These are phyloP conservation scores for Chenopodium quinoa DNA, from an alignment of 148 eudicot species.

Conservation along the genomic window DNA sequence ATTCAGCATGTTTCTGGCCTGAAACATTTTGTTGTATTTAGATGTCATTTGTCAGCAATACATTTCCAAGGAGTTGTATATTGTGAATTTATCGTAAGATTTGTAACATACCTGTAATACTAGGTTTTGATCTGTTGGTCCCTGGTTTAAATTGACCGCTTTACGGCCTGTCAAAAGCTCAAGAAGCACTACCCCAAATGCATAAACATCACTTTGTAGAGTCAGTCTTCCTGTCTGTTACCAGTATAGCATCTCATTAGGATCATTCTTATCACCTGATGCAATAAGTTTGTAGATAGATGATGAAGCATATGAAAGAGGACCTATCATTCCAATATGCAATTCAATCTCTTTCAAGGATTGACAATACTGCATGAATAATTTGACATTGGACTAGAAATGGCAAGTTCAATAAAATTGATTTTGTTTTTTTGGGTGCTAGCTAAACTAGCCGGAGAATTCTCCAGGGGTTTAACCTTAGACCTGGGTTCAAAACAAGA, in stretches of 20 bases:
- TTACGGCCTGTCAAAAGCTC: conserved; percentile 92
- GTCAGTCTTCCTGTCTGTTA: conserved; percentile 96
- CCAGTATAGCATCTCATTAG: conserved; percentile 23
- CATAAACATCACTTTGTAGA: conserved; percentile 92
- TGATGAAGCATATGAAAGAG: conserved; percentile 1
- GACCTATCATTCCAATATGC: neutral
- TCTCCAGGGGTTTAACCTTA: neutral
- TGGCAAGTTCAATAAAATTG: neutral
- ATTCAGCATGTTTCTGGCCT: conserved; percentile 74
- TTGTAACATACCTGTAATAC: conserved; percentile 62
- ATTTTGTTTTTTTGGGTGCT: neutral
- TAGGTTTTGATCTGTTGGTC: conserved; percentile 88
- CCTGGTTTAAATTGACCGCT: conserved; percentile 88
- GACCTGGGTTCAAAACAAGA: neutral
- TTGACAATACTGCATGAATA: neutral
- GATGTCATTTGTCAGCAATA: conserved; percentile 7
- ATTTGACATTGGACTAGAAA: neutral
- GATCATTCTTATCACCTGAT: neutral
- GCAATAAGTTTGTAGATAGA: conserved; percentile 3
- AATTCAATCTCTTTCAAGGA: neutral
- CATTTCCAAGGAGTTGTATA: neutral
- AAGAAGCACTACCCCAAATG: conserved; percentile 95
- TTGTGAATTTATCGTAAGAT: neutral
- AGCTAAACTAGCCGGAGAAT: neutral
- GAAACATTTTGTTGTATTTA: conserved; percentile 22